Conservation (phyloP, 208 protist species). For the Borovskyia barvae region DNA sequence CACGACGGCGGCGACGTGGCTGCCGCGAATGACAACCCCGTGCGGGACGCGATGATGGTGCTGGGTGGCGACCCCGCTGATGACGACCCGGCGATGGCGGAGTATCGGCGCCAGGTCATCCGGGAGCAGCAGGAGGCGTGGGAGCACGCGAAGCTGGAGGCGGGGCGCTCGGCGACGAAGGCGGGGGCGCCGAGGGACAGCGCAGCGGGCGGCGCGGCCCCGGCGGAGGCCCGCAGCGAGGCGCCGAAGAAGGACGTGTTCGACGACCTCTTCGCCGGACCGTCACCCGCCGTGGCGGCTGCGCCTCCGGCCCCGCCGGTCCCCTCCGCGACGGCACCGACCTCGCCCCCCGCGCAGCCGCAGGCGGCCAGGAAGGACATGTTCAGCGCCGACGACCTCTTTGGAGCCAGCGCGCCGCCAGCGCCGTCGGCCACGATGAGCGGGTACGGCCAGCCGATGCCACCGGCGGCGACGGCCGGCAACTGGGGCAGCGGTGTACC, state of each 20-base stretch:
- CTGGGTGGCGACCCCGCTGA: constrained; percentile 46
- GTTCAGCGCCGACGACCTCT: constrained; percentile 58
- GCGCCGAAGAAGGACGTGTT: constrained; percentile 51
- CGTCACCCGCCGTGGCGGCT: constrained; percentile 10
- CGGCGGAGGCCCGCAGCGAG: neutral
- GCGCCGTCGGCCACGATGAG: constrained; percentile 13
- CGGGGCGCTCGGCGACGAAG: constrained; percentile 7
- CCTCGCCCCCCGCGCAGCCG: constrained; percentile 11
- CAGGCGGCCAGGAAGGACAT: constrained; percentile 26
- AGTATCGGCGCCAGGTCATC: constrained; percentile 55
- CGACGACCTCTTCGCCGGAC: constrained; percentile 70
- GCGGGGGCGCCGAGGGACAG: neutral
- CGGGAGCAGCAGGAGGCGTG: constrained; percentile 75
- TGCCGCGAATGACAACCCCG: too few relatives aligned
- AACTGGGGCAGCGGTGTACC: constrained; percentile 22
- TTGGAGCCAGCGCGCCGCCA: constrained; percentile 25
- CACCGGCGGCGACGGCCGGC: constrained; percentile 3
- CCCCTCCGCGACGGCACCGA: constrained; percentile 7
- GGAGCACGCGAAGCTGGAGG: constrained; percentile 33
- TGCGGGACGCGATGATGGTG: constrained; percentile 55
- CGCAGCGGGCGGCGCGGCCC: too few relatives aligned
- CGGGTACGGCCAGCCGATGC: constrained; percentile 10
- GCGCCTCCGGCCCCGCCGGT: constrained; percentile 6
- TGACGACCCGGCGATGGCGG: constrained; percentile 53
- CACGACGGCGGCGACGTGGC: constrained; percentile 10